Evolutionary conservation across 306 rosid genomes (phyloP).

Genomic region (Calophaca sinica): DNA sequence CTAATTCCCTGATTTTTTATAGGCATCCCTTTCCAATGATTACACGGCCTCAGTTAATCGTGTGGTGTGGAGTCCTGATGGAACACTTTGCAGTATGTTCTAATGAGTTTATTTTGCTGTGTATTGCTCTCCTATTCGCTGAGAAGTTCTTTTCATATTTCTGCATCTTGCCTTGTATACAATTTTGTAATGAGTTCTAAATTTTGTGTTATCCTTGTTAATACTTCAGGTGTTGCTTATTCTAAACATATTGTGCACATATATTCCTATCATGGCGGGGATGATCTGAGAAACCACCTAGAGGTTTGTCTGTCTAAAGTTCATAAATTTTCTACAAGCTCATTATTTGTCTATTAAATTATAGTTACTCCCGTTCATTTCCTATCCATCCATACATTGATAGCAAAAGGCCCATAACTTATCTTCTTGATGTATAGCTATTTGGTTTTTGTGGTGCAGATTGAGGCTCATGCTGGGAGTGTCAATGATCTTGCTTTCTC

Average conservation of each 20-base stretch:
- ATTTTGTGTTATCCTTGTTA: conserved; percentile 43
- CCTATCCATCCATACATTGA: conserved; percentile 9
- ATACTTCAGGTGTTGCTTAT: conserved; percentile 93
- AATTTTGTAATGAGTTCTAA: neutral
- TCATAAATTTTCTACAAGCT: conserved; percentile 34
- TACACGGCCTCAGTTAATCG: conserved; percentile 86
- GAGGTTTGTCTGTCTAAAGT: conserved; percentile 71
- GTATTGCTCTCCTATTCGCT: conserved; percentile 24
- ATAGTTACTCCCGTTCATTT: conserved; percentile 26
- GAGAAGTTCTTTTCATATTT: conserved; percentile 22
- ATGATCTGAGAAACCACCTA: conserved; percentile 83
- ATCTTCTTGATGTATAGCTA: conserved; percentile 34
- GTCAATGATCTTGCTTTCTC: conserved; percentile 98
- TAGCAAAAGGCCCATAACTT: conserved; percentile 2
- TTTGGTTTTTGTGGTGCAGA: conserved; percentile 60
- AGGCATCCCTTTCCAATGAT: conserved; percentile 85
- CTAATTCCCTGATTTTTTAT: conserved; percentile 46
- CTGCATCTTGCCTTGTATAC: conserved; percentile 6
- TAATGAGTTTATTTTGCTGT: conserved; percentile 16
- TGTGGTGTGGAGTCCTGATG: conserved; percentile 98
- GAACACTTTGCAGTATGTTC: conserved; percentile 80
- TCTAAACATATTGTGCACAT: conserved; percentile 94
- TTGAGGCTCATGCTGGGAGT: conserved; percentile 95
- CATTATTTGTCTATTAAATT: conserved; percentile 17
- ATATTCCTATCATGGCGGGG: conserved; percentile 88